Evolutionary conservation across 2,329 filamentous ascomycete species (phyloP).

Genomic region (Pseudogymnoascus destructans): DNA sequence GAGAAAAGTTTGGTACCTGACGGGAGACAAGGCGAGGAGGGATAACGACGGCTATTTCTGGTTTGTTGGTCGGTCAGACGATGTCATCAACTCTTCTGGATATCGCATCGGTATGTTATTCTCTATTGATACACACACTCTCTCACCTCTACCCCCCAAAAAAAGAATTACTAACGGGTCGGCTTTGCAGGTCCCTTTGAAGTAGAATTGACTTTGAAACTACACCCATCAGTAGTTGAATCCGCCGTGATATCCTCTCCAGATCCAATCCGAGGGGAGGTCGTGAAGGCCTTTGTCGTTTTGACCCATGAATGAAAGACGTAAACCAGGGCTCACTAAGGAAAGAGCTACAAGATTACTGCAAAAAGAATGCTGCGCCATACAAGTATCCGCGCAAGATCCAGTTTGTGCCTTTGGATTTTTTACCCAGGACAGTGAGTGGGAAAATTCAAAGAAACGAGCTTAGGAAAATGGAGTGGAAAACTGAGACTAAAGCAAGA

Average conservation of each 20-base stretch:
- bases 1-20: constrained; percentile 23
- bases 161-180: background rate
- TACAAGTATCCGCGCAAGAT: constrained; percentile 32
- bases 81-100: constrained; percentile 30
- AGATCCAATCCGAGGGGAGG: constrained; percentile 27
- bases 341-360: constrained; percentile 29
- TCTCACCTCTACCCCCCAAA: too few relatives aligned
- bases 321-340: constrained; percentile 18
- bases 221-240: constrained; percentile 29
- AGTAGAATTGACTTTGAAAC: constrained; percentile 30
- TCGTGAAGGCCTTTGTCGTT: constrained; percentile 31
- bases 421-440: constrained; percentile 30
- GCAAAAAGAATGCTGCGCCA: constrained; percentile 29
- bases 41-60: constrained; percentile 27
- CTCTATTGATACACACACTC: background rate
- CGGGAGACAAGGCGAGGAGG: constrained; percentile 27
- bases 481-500: constrained; percentile 12
- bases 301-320: constrained; percentile 21
- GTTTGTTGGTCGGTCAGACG: constrained; percentile 27
- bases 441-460: constrained; percentile 28
- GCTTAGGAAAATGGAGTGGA: constrained; percentile 28
- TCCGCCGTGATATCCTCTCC: constrained; percentile 30
- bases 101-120: constrained; percentile 27
- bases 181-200: constrained; percentile 28
- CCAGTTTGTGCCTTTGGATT: constrained; percentile 28